phyloP scores from a whole-genome alignment of 1,284 basidiomycete genomes.

The Trametes versicolor region DNA sequence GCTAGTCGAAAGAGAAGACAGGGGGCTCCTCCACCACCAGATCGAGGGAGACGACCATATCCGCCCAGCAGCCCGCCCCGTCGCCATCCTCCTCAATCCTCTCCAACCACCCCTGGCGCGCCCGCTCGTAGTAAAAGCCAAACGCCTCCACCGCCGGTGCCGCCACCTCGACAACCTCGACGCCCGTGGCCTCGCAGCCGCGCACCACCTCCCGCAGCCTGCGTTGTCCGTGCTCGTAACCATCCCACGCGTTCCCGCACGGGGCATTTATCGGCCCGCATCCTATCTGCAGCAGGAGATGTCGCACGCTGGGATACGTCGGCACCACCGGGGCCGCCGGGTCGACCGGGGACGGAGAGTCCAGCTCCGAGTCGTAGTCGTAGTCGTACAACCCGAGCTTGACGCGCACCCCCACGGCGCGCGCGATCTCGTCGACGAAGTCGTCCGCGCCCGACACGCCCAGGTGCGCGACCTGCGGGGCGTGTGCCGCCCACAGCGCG shows the following conservation, averaged over 20 bases:
- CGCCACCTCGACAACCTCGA: not conserved
- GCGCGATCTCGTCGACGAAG: not conserved
- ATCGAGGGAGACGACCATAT: not conserved
- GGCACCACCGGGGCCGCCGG: not conserved
- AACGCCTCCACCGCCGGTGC: not conserved
- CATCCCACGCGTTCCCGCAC: not conserved
- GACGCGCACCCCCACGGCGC: constrained; percentile 1
- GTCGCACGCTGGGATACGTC: constrained; percentile 1
- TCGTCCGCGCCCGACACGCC: not conserved
- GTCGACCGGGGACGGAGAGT: not conserved
- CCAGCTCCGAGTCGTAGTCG: too few species aligned
- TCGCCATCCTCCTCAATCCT: not conserved
- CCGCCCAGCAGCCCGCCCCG: not conserved
- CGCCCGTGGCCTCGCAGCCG: not conserved
- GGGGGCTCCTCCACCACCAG: too few species aligned
- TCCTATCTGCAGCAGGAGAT: not conserved
- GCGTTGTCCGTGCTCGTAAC: not conserved
- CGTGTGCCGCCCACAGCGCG: not conserved
- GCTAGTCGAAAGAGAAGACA: too few species aligned
- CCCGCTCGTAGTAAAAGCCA: not conserved
- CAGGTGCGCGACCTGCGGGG: constrained; percentile 1
- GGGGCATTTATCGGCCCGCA: not conserved
- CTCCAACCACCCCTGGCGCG: not conserved
- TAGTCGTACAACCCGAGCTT: not conserved
- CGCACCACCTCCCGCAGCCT: not conserved